Evolutionary conservation across 2,329 filamentous ascomycete species (phyloP).

Genomic region (Colletotrichum caudatum): DNA sequence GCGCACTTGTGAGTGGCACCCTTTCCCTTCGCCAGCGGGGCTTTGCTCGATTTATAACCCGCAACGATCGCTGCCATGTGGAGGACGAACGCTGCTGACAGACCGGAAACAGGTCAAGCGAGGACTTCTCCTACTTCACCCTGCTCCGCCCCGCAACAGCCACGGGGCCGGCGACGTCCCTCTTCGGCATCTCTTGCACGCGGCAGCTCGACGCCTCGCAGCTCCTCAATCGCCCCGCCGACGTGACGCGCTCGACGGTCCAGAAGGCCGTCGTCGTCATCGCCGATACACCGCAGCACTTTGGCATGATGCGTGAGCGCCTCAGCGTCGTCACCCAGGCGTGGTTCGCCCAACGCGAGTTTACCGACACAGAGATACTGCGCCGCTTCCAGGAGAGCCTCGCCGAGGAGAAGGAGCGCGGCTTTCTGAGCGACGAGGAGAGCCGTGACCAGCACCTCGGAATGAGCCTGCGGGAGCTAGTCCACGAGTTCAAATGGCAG

Average conservation of each 20-base stretch:
- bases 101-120: constrained; percentile 74
- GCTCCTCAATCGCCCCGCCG: constrained; percentile 81
- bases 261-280: constrained; percentile 98
- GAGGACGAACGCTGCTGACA: constrained; percentile 20
- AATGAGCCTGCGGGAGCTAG: constrained; percentile 87
- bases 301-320: constrained; percentile 91
- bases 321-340: constrained; percentile 91
- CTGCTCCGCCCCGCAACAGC: constrained; percentile 74
- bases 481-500: constrained; percentile 95
- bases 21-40: neutral
- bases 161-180: constrained; percentile 74
- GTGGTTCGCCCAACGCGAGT: constrained; percentile 96
- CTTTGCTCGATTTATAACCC: neutral
- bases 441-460: constrained; percentile 90
- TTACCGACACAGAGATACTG: constrained; percentile 90
- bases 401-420: constrained; percentile 72
- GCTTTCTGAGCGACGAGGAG: constrained; percentile 71
- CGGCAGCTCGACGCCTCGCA: constrained; percentile 86
- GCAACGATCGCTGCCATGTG: neutral
- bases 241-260: constrained; percentile 96
- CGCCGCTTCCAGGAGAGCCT: constrained; percentile 92
- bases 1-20: constrained; percentile 82
- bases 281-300: constrained; percentile 88
- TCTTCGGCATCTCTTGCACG: constrained; percentile 97
- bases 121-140: constrained; percentile 99